Base-by-base conservation (phyloP, 495 filamentous ascomycete species). In the Hyaloscypha bicolor region DNA sequence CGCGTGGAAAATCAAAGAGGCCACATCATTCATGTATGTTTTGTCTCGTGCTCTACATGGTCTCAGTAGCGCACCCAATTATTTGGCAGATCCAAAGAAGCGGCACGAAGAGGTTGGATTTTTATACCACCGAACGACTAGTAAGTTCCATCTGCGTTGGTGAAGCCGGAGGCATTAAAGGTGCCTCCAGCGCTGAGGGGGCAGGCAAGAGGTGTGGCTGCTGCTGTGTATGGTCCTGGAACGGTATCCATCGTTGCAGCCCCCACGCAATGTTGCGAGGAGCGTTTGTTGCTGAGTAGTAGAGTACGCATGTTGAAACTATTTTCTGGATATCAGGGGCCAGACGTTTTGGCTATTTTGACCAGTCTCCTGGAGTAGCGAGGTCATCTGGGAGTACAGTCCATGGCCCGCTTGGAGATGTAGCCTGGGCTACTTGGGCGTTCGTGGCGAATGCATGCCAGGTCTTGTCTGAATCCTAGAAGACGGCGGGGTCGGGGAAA, bases 231-330 rank as follows among this genome's bases (percentile, higher is more conserved):
- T 0, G 77, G 77, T 1, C 81, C 80, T 19, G 69, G 71, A 12
- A 80, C 66, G 21, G 63, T 75, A 3, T 62, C 60, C 16, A 80
- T 75, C 4, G 74, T 82, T 8, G 81, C 81, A 14, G 76, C 77
- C 33, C 81, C 81, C 32, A 83, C 68, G 62, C 80, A 82, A 65
- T 83, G 81, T 53, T 76, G 75, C 77, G 69, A 6, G 69, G 42
- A 5, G 65, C 69, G 8, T 73, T 53, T 4, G 70, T 60, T 8
- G 79, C 80, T 51, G 75, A 71, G 56, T 77, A 82, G 69, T 83
- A 82, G 71, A 82, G 73, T 22, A 82, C 73, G 62, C 77, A 82
- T 19, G 70, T 72, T 8, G 75, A 78, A 31, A 76, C 72, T 33
- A 73, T 72, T 71, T 76, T 65, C 4, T 53, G 32, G 21, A 65